Conservation (phyloP, 331 rosid species). For the Phaseolus coccineus region DNA sequence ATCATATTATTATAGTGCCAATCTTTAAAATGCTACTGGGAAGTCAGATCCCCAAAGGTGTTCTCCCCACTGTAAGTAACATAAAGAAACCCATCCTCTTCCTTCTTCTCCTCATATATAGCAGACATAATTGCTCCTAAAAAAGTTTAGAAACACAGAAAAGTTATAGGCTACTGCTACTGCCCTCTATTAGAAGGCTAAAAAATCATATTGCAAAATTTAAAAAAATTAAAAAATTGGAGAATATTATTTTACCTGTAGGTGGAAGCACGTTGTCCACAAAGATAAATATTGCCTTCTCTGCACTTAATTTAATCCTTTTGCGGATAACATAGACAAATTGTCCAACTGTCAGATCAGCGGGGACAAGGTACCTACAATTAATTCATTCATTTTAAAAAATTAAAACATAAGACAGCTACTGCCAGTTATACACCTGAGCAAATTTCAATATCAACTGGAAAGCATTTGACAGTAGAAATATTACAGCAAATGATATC, state of each 20-base stretch:
- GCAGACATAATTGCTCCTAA: constrained; percentile 91
- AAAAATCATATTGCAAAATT: constrained; percentile 29
- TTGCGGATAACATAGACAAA: constrained; percentile 92
- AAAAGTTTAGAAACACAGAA: constrained; percentile 31
- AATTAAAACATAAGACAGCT: background rate
- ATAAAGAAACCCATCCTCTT: constrained; percentile 90
- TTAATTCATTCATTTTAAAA: constrained; percentile 31
- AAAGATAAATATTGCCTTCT: constrained; percentile 86
- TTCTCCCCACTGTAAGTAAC: constrained; percentile 94
- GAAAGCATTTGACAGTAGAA: background rate
- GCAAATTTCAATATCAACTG: background rate
- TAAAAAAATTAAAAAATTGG: background rate
- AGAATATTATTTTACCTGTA: constrained; percentile 57
- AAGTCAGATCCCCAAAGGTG: constrained; percentile 65
- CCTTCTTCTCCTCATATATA: constrained; percentile 92
- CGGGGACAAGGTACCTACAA: constrained; percentile 87
- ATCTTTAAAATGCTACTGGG: constrained; percentile 42
- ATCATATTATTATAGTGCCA: constrained; percentile 35
- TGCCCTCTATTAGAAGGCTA: constrained; percentile 31
- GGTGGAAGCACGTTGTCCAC: constrained; percentile 93
- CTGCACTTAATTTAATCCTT: constrained; percentile 86
- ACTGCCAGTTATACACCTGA: background rate
- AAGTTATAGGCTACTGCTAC: constrained; percentile 3
- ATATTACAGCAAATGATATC: constrained; percentile 22
- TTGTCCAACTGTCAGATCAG: constrained; percentile 88